Percentiles rank a stretch among this genome's conserved stretches.
Evolutionary conservation across 2,329 filamentous ascomycete genomes (phyloP).

Genomic region (Zarea fungicola): DNA sequence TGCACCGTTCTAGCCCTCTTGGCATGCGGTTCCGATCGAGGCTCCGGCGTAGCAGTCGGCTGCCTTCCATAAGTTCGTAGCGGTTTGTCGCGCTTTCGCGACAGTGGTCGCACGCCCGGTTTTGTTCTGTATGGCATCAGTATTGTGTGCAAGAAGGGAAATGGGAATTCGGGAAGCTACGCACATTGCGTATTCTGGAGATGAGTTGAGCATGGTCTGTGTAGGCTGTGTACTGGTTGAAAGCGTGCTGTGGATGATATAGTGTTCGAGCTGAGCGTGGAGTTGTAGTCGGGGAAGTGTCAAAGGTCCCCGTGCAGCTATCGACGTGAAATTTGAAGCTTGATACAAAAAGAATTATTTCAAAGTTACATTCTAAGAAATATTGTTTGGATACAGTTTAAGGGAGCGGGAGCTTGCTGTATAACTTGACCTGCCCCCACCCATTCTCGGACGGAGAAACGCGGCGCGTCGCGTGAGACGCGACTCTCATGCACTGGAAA

Average conservation of each 20-base stretch:
- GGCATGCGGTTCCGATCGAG: conserved; percentile 24
- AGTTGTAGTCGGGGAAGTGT: neutral
- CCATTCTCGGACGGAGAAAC: neutral
- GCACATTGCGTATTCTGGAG: conserved; percentile 28
- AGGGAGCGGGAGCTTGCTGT: neutral
- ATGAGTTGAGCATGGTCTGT: conserved; percentile 20
- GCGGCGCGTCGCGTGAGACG: conserved; percentile 9
- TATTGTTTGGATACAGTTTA: neutral
- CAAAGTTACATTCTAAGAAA: neutral
- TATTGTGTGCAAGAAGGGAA: neutral
- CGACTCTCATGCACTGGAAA: conserved; percentile 7
- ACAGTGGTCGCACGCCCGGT: conserved; percentile 19
- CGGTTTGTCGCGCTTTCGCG: conserved; percentile 28
- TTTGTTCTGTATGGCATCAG: conserved; percentile 27
- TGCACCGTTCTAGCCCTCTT: conserved; percentile 16
- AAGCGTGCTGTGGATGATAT: neutral
- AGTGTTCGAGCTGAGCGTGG: neutral
- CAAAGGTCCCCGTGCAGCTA: neutral
- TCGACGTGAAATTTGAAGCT: neutral
- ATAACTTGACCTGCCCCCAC: neutral
- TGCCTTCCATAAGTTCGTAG: conserved; percentile 38
- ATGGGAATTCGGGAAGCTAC: neutral
- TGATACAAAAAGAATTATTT: neutral
- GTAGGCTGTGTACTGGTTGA: neutral
- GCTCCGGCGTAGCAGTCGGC: conserved; percentile 19